These are phyloP conservation scores for Syncephalastrum racemosum DNA, from an alignment of 371 early-diverging fungal genomes.

Conservation along the genomic window DNA sequence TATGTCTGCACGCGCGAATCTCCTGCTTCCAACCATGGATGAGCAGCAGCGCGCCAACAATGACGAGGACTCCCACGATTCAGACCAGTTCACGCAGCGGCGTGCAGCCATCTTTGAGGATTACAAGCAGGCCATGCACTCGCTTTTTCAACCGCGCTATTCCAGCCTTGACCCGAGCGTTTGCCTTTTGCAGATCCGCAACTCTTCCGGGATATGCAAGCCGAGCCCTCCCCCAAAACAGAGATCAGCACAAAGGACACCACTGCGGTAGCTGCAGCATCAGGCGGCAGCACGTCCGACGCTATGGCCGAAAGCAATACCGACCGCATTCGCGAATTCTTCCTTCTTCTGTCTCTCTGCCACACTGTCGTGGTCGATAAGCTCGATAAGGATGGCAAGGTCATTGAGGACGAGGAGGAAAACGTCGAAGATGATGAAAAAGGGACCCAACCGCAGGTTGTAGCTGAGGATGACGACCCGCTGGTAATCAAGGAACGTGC, in stretches of 20 bases:
- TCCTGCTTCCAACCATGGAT: neutral
- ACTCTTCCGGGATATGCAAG: constrained; percentile 66
- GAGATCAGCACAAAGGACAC: neutral
- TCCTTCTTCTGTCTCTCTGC: constrained; percentile 85
- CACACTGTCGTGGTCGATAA: constrained; percentile 91
- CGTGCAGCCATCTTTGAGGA: constrained; percentile 51
- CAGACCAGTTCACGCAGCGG: constrained; percentile 12
- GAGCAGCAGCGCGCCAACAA: constrained; percentile 3
- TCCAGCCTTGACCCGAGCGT: constrained; percentile 61
- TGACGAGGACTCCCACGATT: constrained; percentile 6
- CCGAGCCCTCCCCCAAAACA: neutral
- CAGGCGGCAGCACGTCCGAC: constrained; percentile 3
- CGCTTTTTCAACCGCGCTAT: constrained; percentile 71
- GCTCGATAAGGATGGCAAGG: constrained; percentile 54
- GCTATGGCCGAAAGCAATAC: neutral
- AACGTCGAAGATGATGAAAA: constrained; percentile 10
- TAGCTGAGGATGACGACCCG: neutral
- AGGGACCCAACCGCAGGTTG: constrained; percentile 13
- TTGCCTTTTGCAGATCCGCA: constrained; percentile 86
- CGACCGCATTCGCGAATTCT: constrained; percentile 67
- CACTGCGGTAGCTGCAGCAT: neutral
- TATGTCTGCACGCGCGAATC: too few relatives aligned
- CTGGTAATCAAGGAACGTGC: constrained; percentile 10
- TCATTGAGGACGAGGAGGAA: constrained; percentile 20
- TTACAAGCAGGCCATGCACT: constrained; percentile 57